Evolutionary conservation across 2,329 filamentous ascomycete genomes (phyloP).

Genomic region (Xylariaceae sp.): DNA sequence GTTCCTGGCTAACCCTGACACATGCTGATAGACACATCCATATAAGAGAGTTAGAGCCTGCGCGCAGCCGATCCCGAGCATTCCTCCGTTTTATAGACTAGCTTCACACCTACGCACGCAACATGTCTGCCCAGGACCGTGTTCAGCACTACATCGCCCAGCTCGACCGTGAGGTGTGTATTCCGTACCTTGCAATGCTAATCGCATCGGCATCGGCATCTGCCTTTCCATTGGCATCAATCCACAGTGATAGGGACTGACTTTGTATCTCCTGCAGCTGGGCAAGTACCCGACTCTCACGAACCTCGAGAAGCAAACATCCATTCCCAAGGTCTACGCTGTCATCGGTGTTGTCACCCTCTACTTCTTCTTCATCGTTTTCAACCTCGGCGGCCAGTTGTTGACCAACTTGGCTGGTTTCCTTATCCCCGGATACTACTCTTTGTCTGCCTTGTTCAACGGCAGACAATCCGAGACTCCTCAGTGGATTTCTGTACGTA

Average conservation of each 20-base stretch:
- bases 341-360: constrained; percentile 69
- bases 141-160: constrained; percentile 70
- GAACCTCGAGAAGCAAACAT: constrained; percentile 81
- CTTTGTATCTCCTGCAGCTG: constrained; percentile 48
- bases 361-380: constrained; percentile 88
- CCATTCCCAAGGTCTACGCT: constrained; percentile 79
- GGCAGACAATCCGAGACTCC: constrained; percentile 68
- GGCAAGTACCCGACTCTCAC: constrained; percentile 79
- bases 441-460: constrained; percentile 70
- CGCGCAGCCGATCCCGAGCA: constrained; percentile 14
- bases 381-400: constrained; percentile 86
- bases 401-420: constrained; percentile 84
- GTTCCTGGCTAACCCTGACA: constrained; percentile 29
- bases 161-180: constrained; percentile 75
- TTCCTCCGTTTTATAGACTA: constrained; percentile 12
- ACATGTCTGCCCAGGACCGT: constrained; percentile 71
- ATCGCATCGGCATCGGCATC: constrained; percentile 11
- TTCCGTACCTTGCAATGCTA: background rate
- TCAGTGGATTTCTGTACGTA: constrained; percentile 68
- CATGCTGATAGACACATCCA: constrained; percentile 15
- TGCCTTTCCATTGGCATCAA: background rate
- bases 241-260: constrained; percentile 17
- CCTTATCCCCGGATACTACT: constrained; percentile 79
- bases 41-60: constrained; percentile 14
- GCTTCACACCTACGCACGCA: constrained; percentile 33